Conservation (phyloP, 768 basidiomycete species). For the Boletus subparvulus region DNA sequence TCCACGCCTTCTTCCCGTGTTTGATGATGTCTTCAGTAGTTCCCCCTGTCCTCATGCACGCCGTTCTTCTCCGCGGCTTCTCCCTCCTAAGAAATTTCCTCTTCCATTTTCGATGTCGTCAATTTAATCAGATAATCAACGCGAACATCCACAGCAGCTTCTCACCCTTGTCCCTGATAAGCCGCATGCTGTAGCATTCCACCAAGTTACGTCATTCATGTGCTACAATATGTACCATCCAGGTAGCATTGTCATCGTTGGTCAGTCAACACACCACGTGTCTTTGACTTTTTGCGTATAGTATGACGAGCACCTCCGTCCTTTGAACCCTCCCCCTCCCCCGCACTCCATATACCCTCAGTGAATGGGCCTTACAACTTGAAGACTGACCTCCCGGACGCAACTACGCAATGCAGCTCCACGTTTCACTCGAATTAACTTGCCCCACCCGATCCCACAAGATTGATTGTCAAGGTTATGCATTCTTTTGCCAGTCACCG, state of each 20-base stretch:
- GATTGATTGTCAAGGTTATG: background rate
- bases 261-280: constrained; percentile 1
- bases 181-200: constrained; percentile 1
- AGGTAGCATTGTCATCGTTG: background rate
- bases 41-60: constrained; percentile 4
- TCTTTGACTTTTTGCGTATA: constrained; percentile 5
- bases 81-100: background rate
- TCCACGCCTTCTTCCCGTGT: constrained; percentile 17
- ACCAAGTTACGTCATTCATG: background rate
- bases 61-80: constrained; percentile 1
- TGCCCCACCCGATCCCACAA: background rate
- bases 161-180: constrained; percentile 1
- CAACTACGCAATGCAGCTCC: background rate
- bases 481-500: background rate
- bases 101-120: background rate
- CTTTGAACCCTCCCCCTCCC: background rate
- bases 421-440: background rate
- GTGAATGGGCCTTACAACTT: too few relatives aligned
- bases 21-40: constrained; percentile 10
- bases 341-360: background rate
- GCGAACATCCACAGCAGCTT: constrained; percentile 1
- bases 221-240: background rate
- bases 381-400: background rate
- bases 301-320: background rate
- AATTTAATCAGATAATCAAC: constrained; percentile 9